phyloP scores from a whole-genome alignment of 805 yeast species.

The Vanderwaltozyma yarrowii region DNA sequence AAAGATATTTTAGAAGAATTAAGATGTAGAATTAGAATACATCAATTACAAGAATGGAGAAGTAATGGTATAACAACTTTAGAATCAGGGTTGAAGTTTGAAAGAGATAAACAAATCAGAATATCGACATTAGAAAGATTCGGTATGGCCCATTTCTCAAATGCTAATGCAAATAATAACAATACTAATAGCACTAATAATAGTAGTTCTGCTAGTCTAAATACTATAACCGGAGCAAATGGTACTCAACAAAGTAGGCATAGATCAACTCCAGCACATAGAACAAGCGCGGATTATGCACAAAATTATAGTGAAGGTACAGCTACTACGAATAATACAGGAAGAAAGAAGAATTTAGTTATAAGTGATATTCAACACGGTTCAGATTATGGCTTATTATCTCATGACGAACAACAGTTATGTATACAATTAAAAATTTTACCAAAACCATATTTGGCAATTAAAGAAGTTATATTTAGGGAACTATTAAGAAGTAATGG shows the following conservation, averaged over 20 bases:
- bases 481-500: slow-evolving; percentile 85
- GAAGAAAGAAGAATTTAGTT: slow-evolving; percentile 35
- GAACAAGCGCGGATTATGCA: slow-evolving; percentile 19
- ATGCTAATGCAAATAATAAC: slow-evolving; percentile 4
- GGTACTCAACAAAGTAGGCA: slow-evolving; percentile 14
- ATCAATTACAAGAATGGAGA: slow-evolving; percentile 90
- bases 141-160: slow-evolving; percentile 24
- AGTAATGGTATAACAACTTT: slow-evolving; percentile 75
- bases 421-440: slow-evolving; percentile 75
- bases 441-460: slow-evolving; percentile 91
- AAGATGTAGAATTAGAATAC: slow-evolving; percentile 67
- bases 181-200: background rate
- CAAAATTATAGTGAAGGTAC: slow-evolving; percentile 18
- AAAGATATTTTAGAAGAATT: slow-evolving; percentile 70
- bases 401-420: slow-evolving; percentile 78
- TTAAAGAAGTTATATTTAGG: slow-evolving; percentile 80
- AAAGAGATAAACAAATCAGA: slow-evolving; percentile 73
- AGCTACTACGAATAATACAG: slow-evolving; percentile 4
- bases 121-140: slow-evolving; percentile 50
- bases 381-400: slow-evolving; percentile 70
- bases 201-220: slow-evolving; percentile 6
- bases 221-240: slow-evolving; percentile 1
- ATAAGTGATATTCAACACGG: slow-evolving; percentile 67
- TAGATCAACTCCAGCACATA: slow-evolving; percentile 22
- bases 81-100: slow-evolving; percentile 77